Evolutionary conservation across 495 filamentous ascomycete genomes (phyloP).

Genomic region (Neurospora discreta): DNA sequence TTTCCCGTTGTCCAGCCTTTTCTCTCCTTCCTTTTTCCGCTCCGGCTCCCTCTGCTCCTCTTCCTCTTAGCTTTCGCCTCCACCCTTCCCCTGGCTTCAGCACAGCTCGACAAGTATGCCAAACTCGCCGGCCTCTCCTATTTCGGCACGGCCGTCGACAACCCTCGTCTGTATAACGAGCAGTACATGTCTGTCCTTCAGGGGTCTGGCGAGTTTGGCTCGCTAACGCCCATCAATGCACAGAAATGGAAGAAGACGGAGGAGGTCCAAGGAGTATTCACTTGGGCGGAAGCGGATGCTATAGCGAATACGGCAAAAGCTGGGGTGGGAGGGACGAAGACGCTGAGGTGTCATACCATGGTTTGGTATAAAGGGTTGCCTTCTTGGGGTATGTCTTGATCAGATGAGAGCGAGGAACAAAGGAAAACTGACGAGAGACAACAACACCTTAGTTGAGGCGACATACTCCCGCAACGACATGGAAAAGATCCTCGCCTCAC

Average conservation of each 20-base stretch:
- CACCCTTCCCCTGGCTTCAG: background rate
- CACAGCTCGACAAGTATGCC: slow-evolving; percentile 36
- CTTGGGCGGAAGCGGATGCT: slow-evolving; percentile 34
- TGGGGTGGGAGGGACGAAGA: slow-evolving; percentile 20
- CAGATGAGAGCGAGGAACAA: background rate
- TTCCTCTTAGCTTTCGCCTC: background rate
- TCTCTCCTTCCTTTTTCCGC: background rate
- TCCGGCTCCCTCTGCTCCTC: background rate
- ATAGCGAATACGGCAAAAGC: slow-evolving; percentile 39
- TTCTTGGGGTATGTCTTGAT: slow-evolving; percentile 27
- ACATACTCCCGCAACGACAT: background rate
- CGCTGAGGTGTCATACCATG: slow-evolving; percentile 44
- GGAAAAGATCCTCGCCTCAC: background rate
- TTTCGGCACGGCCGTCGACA: slow-evolving; percentile 49
- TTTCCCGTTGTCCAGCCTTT: background rate
- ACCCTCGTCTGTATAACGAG: slow-evolving; percentile 38
- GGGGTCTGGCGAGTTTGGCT: slow-evolving; percentile 41
- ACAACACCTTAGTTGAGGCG: background rate
- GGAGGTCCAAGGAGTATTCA: slow-evolving; percentile 30
- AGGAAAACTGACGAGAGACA: background rate
- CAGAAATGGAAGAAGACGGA: slow-evolving; percentile 37
- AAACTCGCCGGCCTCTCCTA: slow-evolving; percentile 39
- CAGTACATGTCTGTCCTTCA: slow-evolving; percentile 28
- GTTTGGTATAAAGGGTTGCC: slow-evolving; percentile 50
- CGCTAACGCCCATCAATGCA: slow-evolving; percentile 43